phyloP scores from a whole-genome alignment of 1,139 yeast species.

The Diutina ranongensis region DNA sequence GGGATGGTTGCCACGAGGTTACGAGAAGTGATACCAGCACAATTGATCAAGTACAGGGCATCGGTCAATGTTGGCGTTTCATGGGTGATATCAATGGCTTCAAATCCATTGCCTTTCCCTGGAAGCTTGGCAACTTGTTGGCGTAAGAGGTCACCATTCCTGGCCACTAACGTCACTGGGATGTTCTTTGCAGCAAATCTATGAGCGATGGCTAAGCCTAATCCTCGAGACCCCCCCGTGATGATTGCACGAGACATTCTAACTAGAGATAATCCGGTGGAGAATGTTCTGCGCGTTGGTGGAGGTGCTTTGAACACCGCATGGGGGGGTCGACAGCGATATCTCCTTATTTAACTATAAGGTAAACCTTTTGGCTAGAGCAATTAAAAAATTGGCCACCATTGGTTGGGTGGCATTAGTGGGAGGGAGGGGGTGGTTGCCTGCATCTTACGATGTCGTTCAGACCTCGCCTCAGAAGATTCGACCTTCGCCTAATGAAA shows the following conservation, averaged over 20 bases:
- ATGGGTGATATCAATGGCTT: slow-evolving; percentile 37
- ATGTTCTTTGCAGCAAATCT: slow-evolving; percentile 52
- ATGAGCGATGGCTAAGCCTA: slow-evolving; percentile 60
- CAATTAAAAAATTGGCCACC: too few species aligned
- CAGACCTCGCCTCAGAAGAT: too few species aligned
- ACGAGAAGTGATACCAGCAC: slow-evolving; percentile 73
- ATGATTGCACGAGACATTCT: slow-evolving; percentile 34
- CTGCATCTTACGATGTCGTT: too few species aligned
- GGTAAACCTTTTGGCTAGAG: too few species aligned
- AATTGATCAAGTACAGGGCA: slow-evolving; percentile 48
- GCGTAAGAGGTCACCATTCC: slow-evolving; percentile 31
- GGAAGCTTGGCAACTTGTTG: slow-evolving; percentile 25
- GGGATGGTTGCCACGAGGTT: slow-evolving; percentile 39
- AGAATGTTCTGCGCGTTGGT: too few species aligned
- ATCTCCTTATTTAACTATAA: too few species aligned
- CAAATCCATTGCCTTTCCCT: slow-evolving; percentile 16
- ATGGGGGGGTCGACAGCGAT: too few species aligned
- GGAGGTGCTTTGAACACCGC: too few species aligned
- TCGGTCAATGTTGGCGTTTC: slow-evolving; percentile 13
- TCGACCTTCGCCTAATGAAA: too few species aligned
- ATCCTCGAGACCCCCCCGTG: slow-evolving; percentile 84
- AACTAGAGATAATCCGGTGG: too few species aligned
- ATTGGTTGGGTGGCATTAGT: too few species aligned
- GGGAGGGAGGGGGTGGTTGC: too few species aligned
- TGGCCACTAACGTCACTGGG: slow-evolving; percentile 48